Base-by-base conservation (phyloP, 352 stramenopile genomes). In the Globisporangium spiculum region DNA sequence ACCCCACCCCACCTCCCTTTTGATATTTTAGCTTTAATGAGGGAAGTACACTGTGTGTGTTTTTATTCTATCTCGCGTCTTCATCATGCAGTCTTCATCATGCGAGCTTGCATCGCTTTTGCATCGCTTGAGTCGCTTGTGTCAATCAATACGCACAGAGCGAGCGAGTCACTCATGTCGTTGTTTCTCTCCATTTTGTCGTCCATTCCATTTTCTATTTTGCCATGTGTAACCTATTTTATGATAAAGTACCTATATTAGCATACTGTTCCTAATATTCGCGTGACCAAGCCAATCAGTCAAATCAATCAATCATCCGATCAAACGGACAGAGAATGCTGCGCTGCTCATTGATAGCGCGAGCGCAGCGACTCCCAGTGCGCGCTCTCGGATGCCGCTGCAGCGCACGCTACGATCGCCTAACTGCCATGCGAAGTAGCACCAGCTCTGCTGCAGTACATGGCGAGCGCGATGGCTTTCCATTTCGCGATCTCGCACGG, bases 401-500 rank as follows among this genome's bases (percentile, higher is more conserved):
- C 10, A 14, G 4, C 3, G 16, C 30, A 12, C 1, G 4, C 20
- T 8, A 48, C 10, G 32, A 14, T 22, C 60, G 14, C 12, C 6
- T 38, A 36, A 12, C 30, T 22, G 9, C 8, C 41, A 6, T 8
- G 0, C 34, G 53, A 46, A 30, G 22, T 16, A 38, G 5, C 20
- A 54, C 20, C 9, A 41, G 30, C 22, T 10, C 41, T 46, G 5
- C 32, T 24, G 30, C 56, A 20, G 24, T 1, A 1, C 20, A 18
- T 9, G 26, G 5, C 6, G 38, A 24, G 14, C 18, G 24, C 10
- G 57, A 32, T 9, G 16, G 41, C 3, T 32, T 71, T 32, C 38
- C 57, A 32, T 91, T 90, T 57, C 66, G 73, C 27, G 63, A 74
- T 30, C 76, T 92, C 1, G 77, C 79, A 3, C 67, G 62, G 53